Evolutionary conservation across 768 basidiomycete genomes (phyloP).

Genomic region (Paxillus rubicundulus): DNA sequence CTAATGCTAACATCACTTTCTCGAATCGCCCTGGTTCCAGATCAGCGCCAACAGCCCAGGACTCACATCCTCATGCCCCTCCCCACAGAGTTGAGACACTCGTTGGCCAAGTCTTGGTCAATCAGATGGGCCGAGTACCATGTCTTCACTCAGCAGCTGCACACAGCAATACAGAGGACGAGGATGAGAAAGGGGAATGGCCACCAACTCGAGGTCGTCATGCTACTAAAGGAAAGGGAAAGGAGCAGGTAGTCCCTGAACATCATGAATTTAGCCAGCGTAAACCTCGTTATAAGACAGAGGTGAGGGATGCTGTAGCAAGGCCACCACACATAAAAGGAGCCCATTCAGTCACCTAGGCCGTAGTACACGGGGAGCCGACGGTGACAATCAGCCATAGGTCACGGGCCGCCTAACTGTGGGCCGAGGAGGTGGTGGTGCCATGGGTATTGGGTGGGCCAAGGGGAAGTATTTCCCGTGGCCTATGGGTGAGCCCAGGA

Average conservation of each 20-base stretch:
- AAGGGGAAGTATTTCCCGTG: no score
- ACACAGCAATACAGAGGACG: background rate
- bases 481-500: no score
- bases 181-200: conserved; percentile 5
- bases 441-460: no score
- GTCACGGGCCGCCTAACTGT: no score
- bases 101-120: conserved; percentile 18
- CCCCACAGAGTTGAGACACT: conserved; percentile 21
- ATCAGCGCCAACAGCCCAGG: background rate
- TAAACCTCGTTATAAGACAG: background rate
- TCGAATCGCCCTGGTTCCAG: background rate
- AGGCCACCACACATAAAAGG: background rate
- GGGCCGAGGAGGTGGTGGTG: no score
- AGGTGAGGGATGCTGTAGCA: background rate
- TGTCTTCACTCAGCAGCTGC: background rate
- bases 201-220: conserved; percentile 13
- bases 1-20: background rate
- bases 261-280: conserved; percentile 21
- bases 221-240: background rate
- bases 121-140: conserved; percentile 15
- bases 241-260: background rate
- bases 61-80: conserved; percentile 10
- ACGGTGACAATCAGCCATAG: no score
- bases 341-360: no score
- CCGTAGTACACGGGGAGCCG: no score